Percentiles rank a stretch among this genome's conserved stretches.
These are phyloP conservation scores for Amphichorda felina DNA, from an alignment of 2,329 filamentous ascomycete species.

Conservation along the genomic window DNA sequence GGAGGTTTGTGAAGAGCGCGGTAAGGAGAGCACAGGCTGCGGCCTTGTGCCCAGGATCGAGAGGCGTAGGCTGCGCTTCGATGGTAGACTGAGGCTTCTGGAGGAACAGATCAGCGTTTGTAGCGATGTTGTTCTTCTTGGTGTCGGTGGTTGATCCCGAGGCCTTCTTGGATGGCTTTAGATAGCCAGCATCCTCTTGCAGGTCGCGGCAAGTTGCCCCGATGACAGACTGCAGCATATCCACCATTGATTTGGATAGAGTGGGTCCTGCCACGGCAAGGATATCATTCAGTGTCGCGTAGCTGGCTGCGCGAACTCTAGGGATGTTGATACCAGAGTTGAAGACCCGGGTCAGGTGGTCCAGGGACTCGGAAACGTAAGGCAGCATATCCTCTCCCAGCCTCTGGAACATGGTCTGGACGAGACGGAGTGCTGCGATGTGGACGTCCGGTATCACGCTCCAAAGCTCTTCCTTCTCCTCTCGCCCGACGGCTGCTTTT, in stretches of 20 bases:
- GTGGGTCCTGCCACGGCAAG: conserved; percentile 52
- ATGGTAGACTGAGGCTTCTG: conserved; percentile 19
- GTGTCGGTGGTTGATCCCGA: conserved; percentile 13
- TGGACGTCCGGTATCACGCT: conserved; percentile 63
- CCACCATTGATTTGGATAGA: conserved; percentile 53
- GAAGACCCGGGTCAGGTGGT: conserved; percentile 64
- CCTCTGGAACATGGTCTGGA: conserved; percentile 43
- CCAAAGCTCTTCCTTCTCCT: conserved; percentile 76
- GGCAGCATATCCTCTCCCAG: conserved; percentile 46
- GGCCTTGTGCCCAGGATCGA: conserved; percentile 32
- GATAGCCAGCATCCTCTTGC: conserved; percentile 38
- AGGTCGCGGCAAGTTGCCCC: conserved; percentile 66
- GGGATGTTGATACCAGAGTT: conserved; percentile 39
- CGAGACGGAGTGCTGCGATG: conserved; percentile 52
- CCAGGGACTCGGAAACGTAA: conserved; percentile 51
- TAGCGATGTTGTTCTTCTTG: conserved; percentile 28
- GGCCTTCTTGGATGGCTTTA: conserved; percentile 25
- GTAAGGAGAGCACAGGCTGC: conserved; percentile 54
- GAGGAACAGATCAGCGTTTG: conserved; percentile 66
- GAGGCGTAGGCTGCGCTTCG: conserved; percentile 17
- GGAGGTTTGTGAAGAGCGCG: conserved; percentile 47
- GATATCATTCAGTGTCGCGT: conserved; percentile 44
- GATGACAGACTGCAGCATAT: conserved; percentile 49
- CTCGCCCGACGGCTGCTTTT: conserved; percentile 62
- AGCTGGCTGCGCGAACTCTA: conserved; percentile 47